Conservation (phyloP, 345 rosid genomes). For the Linum usitatissimum region DNA sequence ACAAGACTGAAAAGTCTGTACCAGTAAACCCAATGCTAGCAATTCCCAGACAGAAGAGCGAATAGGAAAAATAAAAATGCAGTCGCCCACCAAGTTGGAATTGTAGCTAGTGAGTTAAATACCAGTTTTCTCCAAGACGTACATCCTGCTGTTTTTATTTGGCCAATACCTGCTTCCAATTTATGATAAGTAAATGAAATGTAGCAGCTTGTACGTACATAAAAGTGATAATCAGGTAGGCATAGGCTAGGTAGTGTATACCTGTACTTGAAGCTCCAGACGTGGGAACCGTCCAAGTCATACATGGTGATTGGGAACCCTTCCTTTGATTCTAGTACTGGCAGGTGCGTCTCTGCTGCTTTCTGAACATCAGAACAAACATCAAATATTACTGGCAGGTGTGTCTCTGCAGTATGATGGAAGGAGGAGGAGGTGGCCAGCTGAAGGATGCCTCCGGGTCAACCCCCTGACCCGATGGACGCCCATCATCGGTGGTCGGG, state of each 20-base stretch:
- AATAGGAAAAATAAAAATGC: neutral
- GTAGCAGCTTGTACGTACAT: neutral
- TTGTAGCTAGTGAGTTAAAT: too few species aligned
- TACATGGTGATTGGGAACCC: constrained; percentile 69
- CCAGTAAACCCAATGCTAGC: neutral
- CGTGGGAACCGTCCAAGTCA: constrained; percentile 66
- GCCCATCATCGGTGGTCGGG: too few species aligned
- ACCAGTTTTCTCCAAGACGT: constrained; percentile 97
- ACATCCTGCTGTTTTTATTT: constrained; percentile 96
- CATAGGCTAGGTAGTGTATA: too few species aligned
- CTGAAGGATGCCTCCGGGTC: constrained; percentile 11
- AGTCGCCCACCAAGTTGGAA: constrained; percentile 22
- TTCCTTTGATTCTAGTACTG: constrained; percentile 70
- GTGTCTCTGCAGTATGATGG: too few species aligned
- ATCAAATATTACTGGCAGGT: too few species aligned
- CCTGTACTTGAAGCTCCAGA: constrained; percentile 96
- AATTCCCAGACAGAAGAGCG: too few species aligned
- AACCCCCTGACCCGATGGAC: constrained; percentile 19
- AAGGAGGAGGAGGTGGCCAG: neutral
- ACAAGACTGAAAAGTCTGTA: neutral
- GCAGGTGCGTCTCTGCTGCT: constrained; percentile 90
- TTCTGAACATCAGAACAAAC: constrained; percentile 43
- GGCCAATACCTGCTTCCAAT: constrained; percentile 81
- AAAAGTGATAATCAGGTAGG: too few species aligned
- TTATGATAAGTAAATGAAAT: too few species aligned